phyloP scores from a whole-genome alignment of 2,329 filamentous ascomycete species.

The Alternaria sp. region DNA sequence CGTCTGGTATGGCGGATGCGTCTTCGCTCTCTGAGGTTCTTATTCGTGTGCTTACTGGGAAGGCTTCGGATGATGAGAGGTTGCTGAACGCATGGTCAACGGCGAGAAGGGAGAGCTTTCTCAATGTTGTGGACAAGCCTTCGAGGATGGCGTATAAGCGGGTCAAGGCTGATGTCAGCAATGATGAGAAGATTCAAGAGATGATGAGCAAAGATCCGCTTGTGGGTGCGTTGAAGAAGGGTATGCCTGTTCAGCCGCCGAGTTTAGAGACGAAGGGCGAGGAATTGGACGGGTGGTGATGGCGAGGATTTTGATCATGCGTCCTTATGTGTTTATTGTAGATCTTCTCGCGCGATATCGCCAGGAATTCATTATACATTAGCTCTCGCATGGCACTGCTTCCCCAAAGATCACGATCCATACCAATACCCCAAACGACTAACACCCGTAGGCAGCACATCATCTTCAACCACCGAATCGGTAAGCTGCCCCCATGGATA shows the following conservation, averaged over 20 bases:
- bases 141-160: constrained; percentile 36
- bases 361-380: neutral
- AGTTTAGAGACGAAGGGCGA: constrained; percentile 33
- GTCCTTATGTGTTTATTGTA: neutral
- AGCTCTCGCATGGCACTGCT: too few species aligned
- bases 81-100: constrained; percentile 46
- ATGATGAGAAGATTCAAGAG: constrained; percentile 29
- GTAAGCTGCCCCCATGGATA: neutral
- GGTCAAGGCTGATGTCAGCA: constrained; percentile 35
- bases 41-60: constrained; percentile 25
- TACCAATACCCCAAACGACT: neutral
- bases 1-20: constrained; percentile 45
- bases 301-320: neutral
- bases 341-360: neutral
- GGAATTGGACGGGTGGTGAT: constrained; percentile 38
- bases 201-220: constrained; percentile 36
- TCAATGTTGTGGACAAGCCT: constrained; percentile 44
- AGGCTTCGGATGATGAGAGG: constrained; percentile 21
- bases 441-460: neutral
- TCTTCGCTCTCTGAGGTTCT: constrained; percentile 39
- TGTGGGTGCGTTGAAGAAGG: constrained; percentile 37
- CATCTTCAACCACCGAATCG: neutral
- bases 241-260: constrained; percentile 40
- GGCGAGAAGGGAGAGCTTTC: constrained; percentile 44
- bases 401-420: too few species aligned